Evolutionary conservation across 2,329 filamentous ascomycete genomes (phyloP), one percentile per base, ranked within the genome.

Genomic region (Fusarium liriodendri): DNA sequence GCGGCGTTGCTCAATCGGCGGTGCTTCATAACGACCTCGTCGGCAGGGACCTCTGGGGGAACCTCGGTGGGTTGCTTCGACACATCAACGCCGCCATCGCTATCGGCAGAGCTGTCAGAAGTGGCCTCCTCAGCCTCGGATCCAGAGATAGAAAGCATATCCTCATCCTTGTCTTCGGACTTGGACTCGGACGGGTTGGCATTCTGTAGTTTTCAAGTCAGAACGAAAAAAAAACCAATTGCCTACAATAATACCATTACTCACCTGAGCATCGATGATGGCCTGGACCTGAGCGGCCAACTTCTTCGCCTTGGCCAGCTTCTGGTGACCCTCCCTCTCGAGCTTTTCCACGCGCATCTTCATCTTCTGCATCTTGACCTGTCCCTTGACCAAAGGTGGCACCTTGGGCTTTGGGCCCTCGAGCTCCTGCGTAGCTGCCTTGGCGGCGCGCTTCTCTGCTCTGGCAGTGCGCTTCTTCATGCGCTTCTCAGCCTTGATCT

Each of bases 221-320:
- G 66, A 61, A 47, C 60, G 57, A 37, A 32, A 60, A 27, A 25
- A 27, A 11, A 13, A 27, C n/a, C 52, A 54, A 55, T 32, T 20
- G 18, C 40, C 13, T 14, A 18, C 13, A 22, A 64, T 13, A 22
- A 64, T 13, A 67, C 58, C 16, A 65, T 25, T 33, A 66, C 73
- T 66, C 37, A 78, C 76, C 62, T 79, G 71, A 5, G 68, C 75
- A 29, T 79, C 75, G 25, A 73, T 69, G n/a, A 74, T 42, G 45
- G 76, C 64, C 62, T 80, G 75, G 40, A 82, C 80, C 47, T 80
- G 71, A 11, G 74, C 74, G 32, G 76, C 75, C 27, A 76, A 74
- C 66, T 80, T 82, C 69, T 84, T 81, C 0, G 86, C 83, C 66
- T 87, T 81, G 1, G 75, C 77, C 73, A 85, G 74, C 37, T 88